Evolutionary conservation across 768 basidiomycete genomes (phyloP).

Genomic region (Porphyrellus cyaneotinctus): DNA sequence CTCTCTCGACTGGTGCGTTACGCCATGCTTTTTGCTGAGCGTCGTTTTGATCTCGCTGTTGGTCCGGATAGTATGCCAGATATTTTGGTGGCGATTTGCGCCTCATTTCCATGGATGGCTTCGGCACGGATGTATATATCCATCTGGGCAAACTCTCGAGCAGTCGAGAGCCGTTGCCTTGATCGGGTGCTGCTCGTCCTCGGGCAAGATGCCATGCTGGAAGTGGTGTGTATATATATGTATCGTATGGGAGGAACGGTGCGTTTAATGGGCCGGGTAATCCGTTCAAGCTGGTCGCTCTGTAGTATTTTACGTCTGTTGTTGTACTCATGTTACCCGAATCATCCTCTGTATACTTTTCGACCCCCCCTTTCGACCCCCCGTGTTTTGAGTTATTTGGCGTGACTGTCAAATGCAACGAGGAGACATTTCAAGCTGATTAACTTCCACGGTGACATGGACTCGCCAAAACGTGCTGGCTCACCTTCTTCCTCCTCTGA

Average conservation of each 20-base stretch:
- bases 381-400: constrained; percentile 21
- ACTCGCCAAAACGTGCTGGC: constrained; percentile 63
- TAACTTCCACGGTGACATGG: constrained; percentile 40
- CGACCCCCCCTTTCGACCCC: constrained; percentile 18
- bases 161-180: constrained; percentile 26
- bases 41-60: background rate
- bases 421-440: constrained; percentile 24
- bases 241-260: background rate
- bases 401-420: background rate
- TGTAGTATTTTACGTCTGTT: background rate
- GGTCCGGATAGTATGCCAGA: constrained; percentile 66
- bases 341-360: too few species aligned
- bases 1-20: constrained; percentile 80
- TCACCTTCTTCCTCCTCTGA: constrained; percentile 53
- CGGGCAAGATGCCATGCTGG: background rate
- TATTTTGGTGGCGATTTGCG: constrained; percentile 94
- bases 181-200: background rate
- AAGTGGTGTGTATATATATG: background rate
- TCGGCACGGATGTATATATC: constrained; percentile 91
- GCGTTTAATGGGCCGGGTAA: background rate
- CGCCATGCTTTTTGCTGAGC: constrained; percentile 22
- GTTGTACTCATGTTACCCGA: too few species aligned
- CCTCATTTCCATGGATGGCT: constrained; percentile 97
- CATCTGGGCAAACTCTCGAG: constrained; percentile 81
- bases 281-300: background rate